A percentile compares a stretch with the other conserved stretches of the same genome.
phyloP scores from a whole-genome alignment of 495 filamentous ascomycete species.

The Stereocaulon alpinum region DNA sequence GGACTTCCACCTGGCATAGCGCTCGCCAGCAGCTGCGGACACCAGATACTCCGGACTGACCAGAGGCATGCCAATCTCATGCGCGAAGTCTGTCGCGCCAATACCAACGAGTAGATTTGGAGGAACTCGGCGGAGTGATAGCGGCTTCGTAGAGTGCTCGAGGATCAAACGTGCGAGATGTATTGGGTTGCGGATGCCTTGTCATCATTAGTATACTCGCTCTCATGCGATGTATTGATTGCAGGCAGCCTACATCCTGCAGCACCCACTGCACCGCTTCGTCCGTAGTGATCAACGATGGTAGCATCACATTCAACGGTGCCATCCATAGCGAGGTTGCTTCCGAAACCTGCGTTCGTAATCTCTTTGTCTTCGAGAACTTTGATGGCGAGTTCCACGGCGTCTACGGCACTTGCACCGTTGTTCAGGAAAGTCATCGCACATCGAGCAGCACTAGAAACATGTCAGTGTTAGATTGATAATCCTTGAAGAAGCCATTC shows the following conservation, averaged over 20 bases:
- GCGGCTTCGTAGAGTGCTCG: slow-evolving; percentile 55
- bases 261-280: slow-evolving; percentile 88
- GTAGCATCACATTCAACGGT: slow-evolving; percentile 90
- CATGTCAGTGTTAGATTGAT: slow-evolving; percentile 3
- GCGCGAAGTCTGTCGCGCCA: slow-evolving; percentile 78
- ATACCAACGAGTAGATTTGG: slow-evolving; percentile 82
- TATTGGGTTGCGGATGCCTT: slow-evolving; percentile 89
- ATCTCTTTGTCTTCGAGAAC: slow-evolving; percentile 86
- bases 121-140: slow-evolving; percentile 78
- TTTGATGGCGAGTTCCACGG: slow-evolving; percentile 84
- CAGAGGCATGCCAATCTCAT: slow-evolving; percentile 58
- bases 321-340: slow-evolving; percentile 85
- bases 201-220: slow-evolving; percentile 9
- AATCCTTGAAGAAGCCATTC: background rate
- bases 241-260: slow-evolving; percentile 57
- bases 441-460: slow-evolving; percentile 59
- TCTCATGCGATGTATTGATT: background rate
- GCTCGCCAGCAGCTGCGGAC: slow-evolving; percentile 59
- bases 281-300: slow-evolving; percentile 78
- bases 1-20: slow-evolving; percentile 64
- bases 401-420: slow-evolving; percentile 74
- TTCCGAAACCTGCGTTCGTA: slow-evolving; percentile 92
- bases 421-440: slow-evolving; percentile 69
- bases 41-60: slow-evolving; percentile 63
- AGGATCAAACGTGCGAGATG: slow-evolving; percentile 73